Percentiles rank a stretch among this genome's conserved stretches.
These are phyloP conservation scores for Albatrellus sp. DNA, from an alignment of 1,284 basidiomycete species.

Conservation along the genomic window DNA sequence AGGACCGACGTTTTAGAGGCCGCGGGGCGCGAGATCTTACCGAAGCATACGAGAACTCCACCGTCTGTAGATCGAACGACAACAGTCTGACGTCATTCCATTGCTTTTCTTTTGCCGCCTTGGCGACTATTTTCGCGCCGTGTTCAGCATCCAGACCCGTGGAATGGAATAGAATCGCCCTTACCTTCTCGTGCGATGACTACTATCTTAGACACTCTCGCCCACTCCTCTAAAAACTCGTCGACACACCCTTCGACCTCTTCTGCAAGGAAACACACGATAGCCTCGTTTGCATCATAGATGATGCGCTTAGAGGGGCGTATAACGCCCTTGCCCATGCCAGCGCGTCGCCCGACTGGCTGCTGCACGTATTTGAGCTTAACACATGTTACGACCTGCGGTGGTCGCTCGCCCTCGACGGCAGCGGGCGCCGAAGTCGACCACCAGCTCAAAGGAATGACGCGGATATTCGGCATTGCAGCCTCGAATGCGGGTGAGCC, in stretches of 20 bases:
- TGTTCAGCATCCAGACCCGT: neutral
- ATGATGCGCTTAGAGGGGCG: slow-evolving; percentile 74
- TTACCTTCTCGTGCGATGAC: slow-evolving; percentile 80
- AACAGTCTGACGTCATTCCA: slow-evolving; percentile 69
- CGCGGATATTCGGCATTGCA: slow-evolving; percentile 80
- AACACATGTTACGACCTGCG: slow-evolving; percentile 70
- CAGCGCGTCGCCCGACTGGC: slow-evolving; percentile 60
- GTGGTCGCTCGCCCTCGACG: slow-evolving; percentile 7
- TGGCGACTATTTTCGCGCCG: slow-evolving; percentile 42
- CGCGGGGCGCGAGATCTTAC: slow-evolving; percentile 20
- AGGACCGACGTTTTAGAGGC: neutral
- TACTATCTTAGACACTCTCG: slow-evolving; percentile 81
- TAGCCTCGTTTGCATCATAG: slow-evolving; percentile 74
- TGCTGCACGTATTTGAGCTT: slow-evolving; percentile 82
- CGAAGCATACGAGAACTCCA: slow-evolving; percentile 71
- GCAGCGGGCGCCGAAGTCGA: slow-evolving; percentile 19
- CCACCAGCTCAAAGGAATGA: slow-evolving; percentile 88
- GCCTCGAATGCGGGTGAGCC: slow-evolving; percentile 78
- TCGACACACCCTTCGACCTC: slow-evolving; percentile 80
- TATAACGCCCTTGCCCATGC: slow-evolving; percentile 48
- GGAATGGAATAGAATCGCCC: slow-evolving; percentile 7
- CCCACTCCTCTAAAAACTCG: slow-evolving; percentile 86
- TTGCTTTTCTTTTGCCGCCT: slow-evolving; percentile 59
- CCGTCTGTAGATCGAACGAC: slow-evolving; percentile 81
- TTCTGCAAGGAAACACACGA: slow-evolving; percentile 78